Conservation (phyloP, 106 monocot species). For the Dendrobium catenatum region DNA sequence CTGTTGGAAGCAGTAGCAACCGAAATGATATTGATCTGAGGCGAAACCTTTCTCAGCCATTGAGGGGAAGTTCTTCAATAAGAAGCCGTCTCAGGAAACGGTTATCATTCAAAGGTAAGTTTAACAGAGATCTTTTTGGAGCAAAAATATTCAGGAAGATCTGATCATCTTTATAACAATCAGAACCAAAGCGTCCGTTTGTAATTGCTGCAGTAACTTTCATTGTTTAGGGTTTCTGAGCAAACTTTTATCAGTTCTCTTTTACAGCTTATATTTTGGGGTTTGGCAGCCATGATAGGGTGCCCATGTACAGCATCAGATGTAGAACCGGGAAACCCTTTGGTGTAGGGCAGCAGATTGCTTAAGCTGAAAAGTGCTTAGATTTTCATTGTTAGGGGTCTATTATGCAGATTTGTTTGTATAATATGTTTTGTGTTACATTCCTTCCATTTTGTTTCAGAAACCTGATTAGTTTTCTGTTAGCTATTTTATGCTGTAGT, state of each 20-base stretch:
- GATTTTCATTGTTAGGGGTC: not conserved
- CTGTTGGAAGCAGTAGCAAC: conserved; percentile 19
- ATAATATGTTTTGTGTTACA: conserved; percentile 1
- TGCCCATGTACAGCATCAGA: not conserved
- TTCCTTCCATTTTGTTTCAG: not conserved
- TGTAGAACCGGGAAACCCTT: not conserved
- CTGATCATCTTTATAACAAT: not conserved
- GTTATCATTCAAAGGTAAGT: conserved; percentile 53
- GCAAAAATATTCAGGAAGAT: conserved; percentile 25
- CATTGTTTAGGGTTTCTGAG: not conserved
- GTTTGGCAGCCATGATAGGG: not conserved
- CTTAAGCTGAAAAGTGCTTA: not conserved
- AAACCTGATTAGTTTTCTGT: not conserved
- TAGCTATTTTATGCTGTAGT: not conserved
- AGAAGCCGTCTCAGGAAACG: conserved; percentile 59
- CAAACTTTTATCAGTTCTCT: not conserved
- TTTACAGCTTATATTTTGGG: not conserved
- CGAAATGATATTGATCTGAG: conserved; percentile 14
- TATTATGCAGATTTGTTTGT: not conserved
- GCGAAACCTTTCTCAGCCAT: conserved; percentile 20
- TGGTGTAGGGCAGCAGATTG: not conserved
- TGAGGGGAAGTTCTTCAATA: conserved; percentile 28
- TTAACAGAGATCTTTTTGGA: conserved; percentile 54
- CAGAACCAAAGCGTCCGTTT: not conserved
- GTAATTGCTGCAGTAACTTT: too few species aligned